Evolutionary conservation across 2,329 filamentous ascomycete species (phyloP).

Genomic region (Cladorrhinum sp.): DNA sequence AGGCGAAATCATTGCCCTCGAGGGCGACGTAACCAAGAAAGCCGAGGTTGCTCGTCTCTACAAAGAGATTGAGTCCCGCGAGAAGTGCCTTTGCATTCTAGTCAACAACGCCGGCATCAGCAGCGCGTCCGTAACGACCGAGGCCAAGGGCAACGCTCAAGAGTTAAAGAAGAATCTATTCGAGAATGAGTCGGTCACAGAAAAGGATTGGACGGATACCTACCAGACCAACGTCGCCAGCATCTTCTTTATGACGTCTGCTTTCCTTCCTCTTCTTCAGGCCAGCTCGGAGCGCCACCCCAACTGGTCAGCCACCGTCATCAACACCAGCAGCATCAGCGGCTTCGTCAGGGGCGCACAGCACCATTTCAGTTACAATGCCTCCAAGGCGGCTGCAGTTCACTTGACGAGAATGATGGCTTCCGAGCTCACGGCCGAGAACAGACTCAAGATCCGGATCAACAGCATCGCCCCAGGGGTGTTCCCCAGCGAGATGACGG

Average conservation of each 20-base stretch:
- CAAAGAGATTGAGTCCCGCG: conserved; percentile 52
- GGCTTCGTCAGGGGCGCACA: conserved; percentile 61
- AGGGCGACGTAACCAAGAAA: conserved; percentile 61
- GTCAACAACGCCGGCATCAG: conserved; percentile 68
- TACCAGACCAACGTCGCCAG: conserved; percentile 75
- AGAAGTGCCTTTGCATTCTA: conserved; percentile 60
- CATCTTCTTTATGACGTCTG: conserved; percentile 62
- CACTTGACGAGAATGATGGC: conserved; percentile 65
- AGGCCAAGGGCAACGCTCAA: conserved; percentile 44
- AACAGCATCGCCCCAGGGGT: conserved; percentile 72
- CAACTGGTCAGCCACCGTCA: conserved; percentile 56
- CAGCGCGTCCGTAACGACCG: conserved; percentile 52
- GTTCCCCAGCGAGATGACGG: conserved; percentile 70
- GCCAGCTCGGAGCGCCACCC: conserved; percentile 41
- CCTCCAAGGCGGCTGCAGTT: conserved; percentile 61
- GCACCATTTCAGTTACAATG: conserved; percentile 64
- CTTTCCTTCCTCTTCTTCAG: conserved; percentile 61
- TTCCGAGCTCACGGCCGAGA: conserved; percentile 51
- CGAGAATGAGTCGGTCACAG: conserved; percentile 53
- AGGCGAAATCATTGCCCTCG: conserved; percentile 58
- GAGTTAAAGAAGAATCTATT: conserved; percentile 63
- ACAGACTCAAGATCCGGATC: conserved; percentile 62
- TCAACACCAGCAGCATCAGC: conserved; percentile 68
- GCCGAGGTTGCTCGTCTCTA: conserved; percentile 56
- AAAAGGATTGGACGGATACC: conserved; percentile 68